phyloP scores from a whole-genome alignment of 768 basidiomycete species.

The Psilocybe sp. region DNA sequence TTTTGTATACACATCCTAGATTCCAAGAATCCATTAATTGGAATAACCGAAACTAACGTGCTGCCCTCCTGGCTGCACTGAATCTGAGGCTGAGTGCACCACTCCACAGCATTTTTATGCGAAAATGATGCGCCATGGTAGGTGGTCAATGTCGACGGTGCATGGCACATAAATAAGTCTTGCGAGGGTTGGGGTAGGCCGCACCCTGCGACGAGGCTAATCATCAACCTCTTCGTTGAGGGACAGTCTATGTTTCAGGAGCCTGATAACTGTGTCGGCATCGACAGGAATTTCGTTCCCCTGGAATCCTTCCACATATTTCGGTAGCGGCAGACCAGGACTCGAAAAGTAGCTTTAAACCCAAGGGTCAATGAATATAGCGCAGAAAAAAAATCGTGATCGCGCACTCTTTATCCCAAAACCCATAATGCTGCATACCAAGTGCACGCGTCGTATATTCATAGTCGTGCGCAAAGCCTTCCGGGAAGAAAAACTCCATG shows the following conservation, averaged over 20 bases:
- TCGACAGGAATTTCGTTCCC: constrained; percentile 84
- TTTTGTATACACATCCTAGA: too few species aligned
- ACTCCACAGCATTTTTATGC: too few species aligned
- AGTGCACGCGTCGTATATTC: constrained; percentile 78
- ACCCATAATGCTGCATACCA: constrained; percentile 81
- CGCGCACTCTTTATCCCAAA: constrained; percentile 72
- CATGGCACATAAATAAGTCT: too few species aligned
- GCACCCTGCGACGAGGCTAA: constrained; percentile 20
- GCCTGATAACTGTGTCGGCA: constrained; percentile 59
- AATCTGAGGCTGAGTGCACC: too few species aligned
- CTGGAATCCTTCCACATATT: constrained; percentile 87
- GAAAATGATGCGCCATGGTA: too few species aligned
- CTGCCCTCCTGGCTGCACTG: too few species aligned
- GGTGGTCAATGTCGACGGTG: too few species aligned
- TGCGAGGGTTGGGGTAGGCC: too few species aligned
- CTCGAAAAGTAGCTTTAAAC: constrained; percentile 63
- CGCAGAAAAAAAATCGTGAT: background rate
- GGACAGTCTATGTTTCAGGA: constrained; percentile 57
- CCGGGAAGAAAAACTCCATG: constrained; percentile 87
- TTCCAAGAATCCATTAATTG: too few species aligned
- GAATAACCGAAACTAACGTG: too few species aligned
- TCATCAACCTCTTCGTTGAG: constrained; percentile 63
- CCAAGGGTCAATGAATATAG: constrained; percentile 1
- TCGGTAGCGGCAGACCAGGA: constrained; percentile 63
- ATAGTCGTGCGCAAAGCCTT: constrained; percentile 85